Base-by-base conservation (phyloP, 345 rosid species). In the Populus nigra region DNA sequence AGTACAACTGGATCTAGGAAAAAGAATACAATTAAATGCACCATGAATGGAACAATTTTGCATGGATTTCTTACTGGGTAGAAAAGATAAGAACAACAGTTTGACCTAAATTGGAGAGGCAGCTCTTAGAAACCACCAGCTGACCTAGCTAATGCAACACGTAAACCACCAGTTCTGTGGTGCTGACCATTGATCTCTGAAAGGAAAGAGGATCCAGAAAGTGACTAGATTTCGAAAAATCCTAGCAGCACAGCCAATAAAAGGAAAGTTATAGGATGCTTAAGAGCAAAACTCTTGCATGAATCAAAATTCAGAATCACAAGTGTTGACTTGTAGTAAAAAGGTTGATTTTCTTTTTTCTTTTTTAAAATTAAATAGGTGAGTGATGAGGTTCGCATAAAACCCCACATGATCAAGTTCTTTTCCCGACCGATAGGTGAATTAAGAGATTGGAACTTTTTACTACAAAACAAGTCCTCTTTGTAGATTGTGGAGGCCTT, bases 201-300 rank as follows among this genome's bases (percentile, higher is more conserved):
- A n/a, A 68, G 23, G n/a, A 23, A 39, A 68, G 68, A 69, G 23
- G 78, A 75, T 2, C 72, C 72, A 29, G 78, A 67, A 31, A 75
- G 45, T 29, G 78, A 65, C 53, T 62, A 41, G 23, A 74, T 36
- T 59, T 62, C 77, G 22, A 74, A 74, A 20, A 62, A 36, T 31
- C 68, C 62, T 31, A 62, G 74, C 68, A 77, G 18, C 35, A 13
- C 13, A 65, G 35, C 8, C 55, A 1, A 49, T 5, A 49, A 5
- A 16, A 49, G 8, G 22, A 1, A 49, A 49, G 20, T 49, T 49
- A 1, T 1, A 49, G 55, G 17, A 5, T 1, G 18, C 18, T 49
- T 17, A 17, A 17, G 55, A 49, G 55, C 22, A 49, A 17, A 49
- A 49, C 15, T 15, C 7, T 5, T 16, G 55, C 15, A 17, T 49